phyloP scores from a whole-genome alignment of 192 early-diverging fungal species.

The Umbelopsis ramanniana region DNA sequence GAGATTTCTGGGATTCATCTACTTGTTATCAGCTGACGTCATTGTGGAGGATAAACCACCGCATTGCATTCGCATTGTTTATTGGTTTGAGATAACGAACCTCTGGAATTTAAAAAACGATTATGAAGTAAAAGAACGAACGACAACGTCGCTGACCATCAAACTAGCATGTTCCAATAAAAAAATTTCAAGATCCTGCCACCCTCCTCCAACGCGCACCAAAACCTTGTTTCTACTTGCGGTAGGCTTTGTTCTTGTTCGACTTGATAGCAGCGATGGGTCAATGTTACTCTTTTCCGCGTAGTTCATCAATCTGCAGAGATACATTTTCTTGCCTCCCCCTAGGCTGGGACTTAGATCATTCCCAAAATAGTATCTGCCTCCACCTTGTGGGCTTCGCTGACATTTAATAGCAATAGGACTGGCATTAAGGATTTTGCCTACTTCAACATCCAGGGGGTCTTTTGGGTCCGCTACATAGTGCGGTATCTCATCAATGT shows the following conservation, averaged over 20 bases:
- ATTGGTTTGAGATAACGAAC: not conserved
- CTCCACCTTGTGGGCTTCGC: slow-evolving; percentile 39
- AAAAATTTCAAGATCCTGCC: slow-evolving; percentile 67
- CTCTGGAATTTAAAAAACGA: not conserved
- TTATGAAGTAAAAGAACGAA: slow-evolving; percentile 30
- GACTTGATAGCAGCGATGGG: slow-evolving; percentile 8
- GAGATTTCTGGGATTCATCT: no score
- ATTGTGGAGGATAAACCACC: no score
- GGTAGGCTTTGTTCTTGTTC: slow-evolving; percentile 22
- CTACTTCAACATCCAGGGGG: slow-evolving; percentile 57
- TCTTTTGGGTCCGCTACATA: slow-evolving; percentile 50
- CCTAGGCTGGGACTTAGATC: slow-evolving; percentile 48
- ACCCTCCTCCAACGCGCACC: slow-evolving; percentile 65
- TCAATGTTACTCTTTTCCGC: slow-evolving; percentile 30
- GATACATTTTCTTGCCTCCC: slow-evolving; percentile 48
- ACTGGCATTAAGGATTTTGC: slow-evolving; percentile 53
- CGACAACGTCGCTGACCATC: slow-evolving; percentile 40
- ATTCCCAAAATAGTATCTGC: slow-evolving; percentile 51
- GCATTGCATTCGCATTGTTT: no score
- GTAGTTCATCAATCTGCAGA: slow-evolving; percentile 49
- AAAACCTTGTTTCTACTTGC: slow-evolving; percentile 53
- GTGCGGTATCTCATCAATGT: slow-evolving; percentile 36
- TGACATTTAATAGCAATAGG: slow-evolving; percentile 55
- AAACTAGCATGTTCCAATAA: slow-evolving; percentile 55
- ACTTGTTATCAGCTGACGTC: no score